Evolutionary conservation across 2,329 filamentous ascomycete species (phyloP).

Genomic region (Pezicula radicicola): DNA sequence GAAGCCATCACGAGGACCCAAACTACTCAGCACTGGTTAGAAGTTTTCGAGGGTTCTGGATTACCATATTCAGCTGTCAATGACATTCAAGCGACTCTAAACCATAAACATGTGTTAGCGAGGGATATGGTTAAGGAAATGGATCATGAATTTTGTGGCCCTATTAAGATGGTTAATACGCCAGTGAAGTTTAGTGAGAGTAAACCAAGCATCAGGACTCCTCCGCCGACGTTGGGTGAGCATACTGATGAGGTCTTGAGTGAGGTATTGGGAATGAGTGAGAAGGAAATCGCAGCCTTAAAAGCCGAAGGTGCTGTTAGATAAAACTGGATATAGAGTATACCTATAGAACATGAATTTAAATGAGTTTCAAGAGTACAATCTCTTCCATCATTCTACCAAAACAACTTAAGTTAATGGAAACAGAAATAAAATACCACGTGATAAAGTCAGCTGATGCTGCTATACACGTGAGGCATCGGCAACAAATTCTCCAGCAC

Average conservation of each 20-base stretch:
- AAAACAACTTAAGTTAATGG: too few relatives aligned
- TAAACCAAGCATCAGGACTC: constrained; percentile 69
- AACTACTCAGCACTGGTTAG: constrained; percentile 86
- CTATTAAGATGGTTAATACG: constrained; percentile 87
- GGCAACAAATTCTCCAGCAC: background rate
- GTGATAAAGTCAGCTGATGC: background rate
- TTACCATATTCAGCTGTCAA: constrained; percentile 96
- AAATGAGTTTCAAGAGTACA: background rate
- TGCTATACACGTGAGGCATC: background rate
- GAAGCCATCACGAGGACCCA: constrained; percentile 70
- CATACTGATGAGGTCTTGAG: constrained; percentile 77
- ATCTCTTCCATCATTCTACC: background rate
- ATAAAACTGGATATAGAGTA: constrained; percentile 25
- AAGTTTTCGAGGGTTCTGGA: constrained; percentile 81
- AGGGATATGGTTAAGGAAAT: constrained; percentile 88
- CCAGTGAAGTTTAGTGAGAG: constrained; percentile 92
- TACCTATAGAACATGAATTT: background rate
- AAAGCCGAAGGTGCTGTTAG: constrained; percentile 65
- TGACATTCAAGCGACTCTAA: constrained; percentile 80
- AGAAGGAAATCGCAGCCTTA: constrained; percentile 57
- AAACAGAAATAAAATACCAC: background rate
- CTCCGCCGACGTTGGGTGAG: constrained; percentile 82
- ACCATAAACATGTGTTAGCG: constrained; percentile 80
- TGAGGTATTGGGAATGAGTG: constrained; percentile 58
- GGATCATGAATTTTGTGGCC: constrained; percentile 78